A percentile compares a stretch with the other conserved stretches of the same genome.
phyloP scores from a whole-genome alignment of 371 early-diverging fungal genomes.

The Mortierella sp. region DNA sequence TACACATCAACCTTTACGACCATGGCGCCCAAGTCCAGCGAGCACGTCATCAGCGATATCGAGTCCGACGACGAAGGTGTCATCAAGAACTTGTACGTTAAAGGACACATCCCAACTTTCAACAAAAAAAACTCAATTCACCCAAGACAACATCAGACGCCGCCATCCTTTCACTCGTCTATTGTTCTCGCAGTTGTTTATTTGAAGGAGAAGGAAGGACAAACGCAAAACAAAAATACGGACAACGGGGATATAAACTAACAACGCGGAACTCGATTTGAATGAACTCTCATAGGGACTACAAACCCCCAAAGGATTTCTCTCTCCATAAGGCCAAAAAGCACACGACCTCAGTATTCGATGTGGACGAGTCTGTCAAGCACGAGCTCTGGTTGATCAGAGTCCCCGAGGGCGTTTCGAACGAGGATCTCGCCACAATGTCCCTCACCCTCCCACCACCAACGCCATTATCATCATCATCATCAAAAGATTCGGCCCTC shows the following conservation, averaged over 20 bases:
- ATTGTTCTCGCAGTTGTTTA: too few relatives aligned
- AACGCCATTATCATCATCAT: conserved; percentile 8
- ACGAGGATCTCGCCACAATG: conserved; percentile 54
- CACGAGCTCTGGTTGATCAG: conserved; percentile 56
- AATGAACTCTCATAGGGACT: conserved; percentile 25
- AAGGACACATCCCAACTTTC: neutral
- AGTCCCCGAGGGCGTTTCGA: conserved; percentile 50
- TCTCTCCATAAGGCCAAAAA: conserved; percentile 36
- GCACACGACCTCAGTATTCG: conserved; percentile 33
- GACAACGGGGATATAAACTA: neutral
- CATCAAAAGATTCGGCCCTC: conserved; percentile 16
- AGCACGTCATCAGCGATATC: conserved; percentile 33
- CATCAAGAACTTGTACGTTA: conserved; percentile 51
- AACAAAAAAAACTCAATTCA: too few relatives aligned
- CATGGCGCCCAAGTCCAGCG: conserved; percentile 48
- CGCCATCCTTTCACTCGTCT: neutral
- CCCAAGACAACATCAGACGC: neutral
- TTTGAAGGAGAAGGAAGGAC: too few relatives aligned
- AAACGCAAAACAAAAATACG: conserved; percentile 7
- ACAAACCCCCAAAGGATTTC: conserved; percentile 53
- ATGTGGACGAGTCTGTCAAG: conserved; percentile 36
- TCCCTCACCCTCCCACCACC: conserved; percentile 31
- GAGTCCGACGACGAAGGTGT: conserved; percentile 47
- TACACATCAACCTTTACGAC: neutral
- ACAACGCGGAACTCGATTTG: neutral